These are phyloP conservation scores for Pilasporangium apinafurcum DNA, from an alignment of 352 stramenopile species.

Conservation along the genomic window DNA sequence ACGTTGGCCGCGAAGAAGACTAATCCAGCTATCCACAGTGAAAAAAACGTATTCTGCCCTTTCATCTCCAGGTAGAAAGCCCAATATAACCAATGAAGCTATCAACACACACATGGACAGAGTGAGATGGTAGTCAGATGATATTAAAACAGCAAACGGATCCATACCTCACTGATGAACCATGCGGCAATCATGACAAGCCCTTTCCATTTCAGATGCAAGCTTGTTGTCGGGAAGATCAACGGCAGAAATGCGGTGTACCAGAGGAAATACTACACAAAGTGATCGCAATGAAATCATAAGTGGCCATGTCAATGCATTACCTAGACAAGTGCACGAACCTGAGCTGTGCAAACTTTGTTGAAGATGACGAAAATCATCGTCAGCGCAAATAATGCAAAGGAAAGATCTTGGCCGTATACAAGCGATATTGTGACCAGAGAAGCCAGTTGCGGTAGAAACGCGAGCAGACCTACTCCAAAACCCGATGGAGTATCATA, in stretches of 20 bases:
- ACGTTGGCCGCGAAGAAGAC: conserved; percentile 89
- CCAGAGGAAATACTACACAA: conserved; percentile 98
- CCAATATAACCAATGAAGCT: conserved; percentile 88
- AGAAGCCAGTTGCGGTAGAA: conserved; percentile 77
- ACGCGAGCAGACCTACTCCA: conserved; percentile 71
- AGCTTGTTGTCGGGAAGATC: conserved; percentile 64
- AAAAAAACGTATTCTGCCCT: conserved; percentile 85
- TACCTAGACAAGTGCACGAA: too few relatives aligned
- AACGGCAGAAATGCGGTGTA: conserved; percentile 92
- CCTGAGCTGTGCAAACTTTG: conserved; percentile 89
- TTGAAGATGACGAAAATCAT: conserved; percentile 99
- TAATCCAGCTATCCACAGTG: conserved; percentile 82
- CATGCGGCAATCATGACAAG: conserved; percentile 55
- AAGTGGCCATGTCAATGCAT: background rate
- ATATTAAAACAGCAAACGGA: background rate
- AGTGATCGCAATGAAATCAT: conserved; percentile 13
- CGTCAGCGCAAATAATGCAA: conserved; percentile 96
- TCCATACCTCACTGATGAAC: conserved; percentile 67
- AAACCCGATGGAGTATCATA: conserved; percentile 79
- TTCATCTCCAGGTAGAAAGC: conserved; percentile 89
- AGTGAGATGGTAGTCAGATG: background rate
- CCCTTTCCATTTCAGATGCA: conserved; percentile 62
- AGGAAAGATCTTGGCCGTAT: conserved; percentile 83
- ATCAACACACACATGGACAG: background rate
- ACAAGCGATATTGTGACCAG: conserved; percentile 65